A percentile compares a stretch with the other conserved stretches of the same genome.
These are phyloP conservation scores for Mortierella antarctica DNA, from an alignment of 192 early-diverging fungal genomes.

Conservation along the genomic window DNA sequence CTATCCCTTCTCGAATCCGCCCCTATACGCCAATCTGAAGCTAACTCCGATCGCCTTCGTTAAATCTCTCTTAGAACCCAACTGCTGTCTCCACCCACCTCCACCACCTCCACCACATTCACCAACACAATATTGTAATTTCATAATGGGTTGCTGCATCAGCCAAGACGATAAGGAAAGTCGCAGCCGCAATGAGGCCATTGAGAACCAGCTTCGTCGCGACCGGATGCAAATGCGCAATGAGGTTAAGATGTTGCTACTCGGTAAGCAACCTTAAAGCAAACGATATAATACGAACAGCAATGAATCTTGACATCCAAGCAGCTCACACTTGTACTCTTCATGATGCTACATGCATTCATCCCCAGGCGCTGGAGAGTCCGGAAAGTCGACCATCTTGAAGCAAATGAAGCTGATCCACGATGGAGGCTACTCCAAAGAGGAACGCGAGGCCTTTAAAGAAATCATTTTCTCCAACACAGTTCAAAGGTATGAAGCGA, in stretches of 20 bases:
- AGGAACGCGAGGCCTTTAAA: constrained; percentile 93
- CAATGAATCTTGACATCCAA: neutral
- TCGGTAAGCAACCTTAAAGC: constrained; percentile 61
- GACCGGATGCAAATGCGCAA: constrained; percentile 85
- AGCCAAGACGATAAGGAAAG: constrained; percentile 87
- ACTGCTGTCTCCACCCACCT: neutral
- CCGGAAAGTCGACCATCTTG: constrained; percentile 96
- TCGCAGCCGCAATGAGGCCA: constrained; percentile 86
- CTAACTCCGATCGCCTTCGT: neutral
- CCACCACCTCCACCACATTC: neutral
- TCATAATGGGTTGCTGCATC: constrained; percentile 89
- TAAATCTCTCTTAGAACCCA: neutral
- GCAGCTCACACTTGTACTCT: neutral
- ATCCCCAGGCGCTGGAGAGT: constrained; percentile 89
- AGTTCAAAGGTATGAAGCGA: constrained; percentile 70
- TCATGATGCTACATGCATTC: neutral
- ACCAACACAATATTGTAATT: constrained; percentile 1
- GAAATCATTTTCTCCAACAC: constrained; percentile 97
- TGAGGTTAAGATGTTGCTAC: constrained; percentile 96
- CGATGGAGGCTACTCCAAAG: constrained; percentile 89
- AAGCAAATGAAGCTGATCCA: constrained; percentile 99
- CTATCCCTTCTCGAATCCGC: too few species aligned
- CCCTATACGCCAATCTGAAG: neutral
- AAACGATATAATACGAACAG: neutral
- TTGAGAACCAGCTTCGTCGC: constrained; percentile 85